A percentile compares a stretch with the other conserved stretches of the same genome.
Conservation (phyloP, 2,329 filamentous ascomycete species). For the Penicillium decumbens region DNA sequence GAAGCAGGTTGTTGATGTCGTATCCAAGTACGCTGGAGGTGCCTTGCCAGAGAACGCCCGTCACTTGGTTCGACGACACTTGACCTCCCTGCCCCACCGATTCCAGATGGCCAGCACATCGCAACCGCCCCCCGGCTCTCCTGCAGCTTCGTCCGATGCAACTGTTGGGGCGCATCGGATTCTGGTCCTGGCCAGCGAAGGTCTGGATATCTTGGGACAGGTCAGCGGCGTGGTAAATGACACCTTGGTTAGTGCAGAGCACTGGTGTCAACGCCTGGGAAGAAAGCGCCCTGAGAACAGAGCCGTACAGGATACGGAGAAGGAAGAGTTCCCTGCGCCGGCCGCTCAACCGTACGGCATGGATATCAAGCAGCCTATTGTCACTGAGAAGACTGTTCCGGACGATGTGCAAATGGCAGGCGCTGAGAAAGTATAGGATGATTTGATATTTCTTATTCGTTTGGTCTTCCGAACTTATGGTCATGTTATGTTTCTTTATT, state of each 20-base stretch:
- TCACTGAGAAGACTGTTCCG: conserved; percentile 11
- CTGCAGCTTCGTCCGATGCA: conserved; percentile 41
- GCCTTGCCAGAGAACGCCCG: conserved; percentile 85
- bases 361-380: conserved; percentile 29
- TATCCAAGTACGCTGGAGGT: conserved; percentile 87
- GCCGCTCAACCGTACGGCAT: conserved; percentile 19
- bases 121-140: conserved; percentile 32
- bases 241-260: conserved; percentile 83
- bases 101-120: conserved; percentile 68
- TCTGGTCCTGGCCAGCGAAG: conserved; percentile 80
- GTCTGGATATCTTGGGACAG: conserved; percentile 89
- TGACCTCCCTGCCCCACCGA: conserved; percentile 77
- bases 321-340: conserved; percentile 14
- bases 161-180: conserved; percentile 66
- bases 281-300: conserved; percentile 39
- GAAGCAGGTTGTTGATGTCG: conserved; percentile 74
- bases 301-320: conserved; percentile 20
- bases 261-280: conserved; percentile 79
- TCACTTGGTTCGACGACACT: conserved; percentile 73
- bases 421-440: conserved; percentile 27
- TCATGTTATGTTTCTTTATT: conserved; percentile 13
- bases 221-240: conserved; percentile 83
- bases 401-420: conserved; percentile 38
- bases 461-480: conserved; percentile 1
- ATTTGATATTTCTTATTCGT: neutral